A percentile compares a stretch with the other conserved stretches of the same genome.
These are phyloP conservation scores for Syncephalastrum sp. DNA, from an alignment of 371 early-diverging fungal genomes.

Conservation along the genomic window DNA sequence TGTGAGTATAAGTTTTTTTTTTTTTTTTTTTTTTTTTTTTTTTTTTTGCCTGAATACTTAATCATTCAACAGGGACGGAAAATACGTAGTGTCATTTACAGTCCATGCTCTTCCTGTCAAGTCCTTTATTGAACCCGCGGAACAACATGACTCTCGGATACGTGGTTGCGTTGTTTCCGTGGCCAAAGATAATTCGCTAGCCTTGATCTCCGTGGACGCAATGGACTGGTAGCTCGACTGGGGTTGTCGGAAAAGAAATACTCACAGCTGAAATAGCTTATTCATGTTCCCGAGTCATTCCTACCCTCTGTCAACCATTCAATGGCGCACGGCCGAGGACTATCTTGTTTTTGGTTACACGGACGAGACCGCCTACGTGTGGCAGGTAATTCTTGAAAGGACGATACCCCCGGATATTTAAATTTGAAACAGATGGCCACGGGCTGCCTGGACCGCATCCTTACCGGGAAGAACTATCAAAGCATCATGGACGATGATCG, in stretches of 20 bases:
- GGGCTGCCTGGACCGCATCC: conserved; percentile 69
- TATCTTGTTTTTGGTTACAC: conserved; percentile 64
- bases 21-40: background rate
- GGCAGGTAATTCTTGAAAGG: conserved; percentile 62
- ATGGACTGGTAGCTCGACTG: conserved; percentile 57
- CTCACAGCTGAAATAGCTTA: conserved; percentile 30
- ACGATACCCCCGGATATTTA: background rate
- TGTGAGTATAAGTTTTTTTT: conserved; percentile 42
- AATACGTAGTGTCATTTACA: conserved; percentile 66
- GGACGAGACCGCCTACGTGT: conserved; percentile 67
- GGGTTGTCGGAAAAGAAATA: background rate
- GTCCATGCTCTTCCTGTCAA: conserved; percentile 60
- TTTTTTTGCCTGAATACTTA: background rate
- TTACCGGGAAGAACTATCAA: conserved; percentile 53
- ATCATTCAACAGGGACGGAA: conserved; percentile 45
- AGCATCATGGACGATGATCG: conserved; percentile 60
- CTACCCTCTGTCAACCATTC: conserved; percentile 53
- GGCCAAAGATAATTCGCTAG: conserved; percentile 67
- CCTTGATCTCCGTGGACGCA: conserved; percentile 74
- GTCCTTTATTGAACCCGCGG: conserved; percentile 63
- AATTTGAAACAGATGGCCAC: conserved; percentile 60
- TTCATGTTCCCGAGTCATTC: conserved; percentile 64
- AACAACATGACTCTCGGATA: conserved; percentile 55
- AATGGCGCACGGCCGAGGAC: conserved; percentile 73
- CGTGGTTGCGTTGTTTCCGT: conserved; percentile 66